Base-by-base conservation (phyloP, 177 flowering plant species). In the Tripterygium wilfordii region DNA sequence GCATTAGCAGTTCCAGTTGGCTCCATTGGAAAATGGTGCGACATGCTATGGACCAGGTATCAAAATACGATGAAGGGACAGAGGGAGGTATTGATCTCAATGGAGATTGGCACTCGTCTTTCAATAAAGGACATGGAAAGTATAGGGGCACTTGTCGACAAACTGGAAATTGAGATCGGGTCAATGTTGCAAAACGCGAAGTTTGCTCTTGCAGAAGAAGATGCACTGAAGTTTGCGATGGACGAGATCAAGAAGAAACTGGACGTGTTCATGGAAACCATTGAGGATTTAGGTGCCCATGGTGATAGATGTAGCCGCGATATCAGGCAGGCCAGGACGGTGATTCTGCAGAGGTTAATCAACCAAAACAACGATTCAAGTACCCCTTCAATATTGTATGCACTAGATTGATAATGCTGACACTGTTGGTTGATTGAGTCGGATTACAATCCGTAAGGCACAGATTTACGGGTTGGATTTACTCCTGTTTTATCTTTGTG, bases 1-100 rank as follows among this genome's bases (percentile, higher is more conserved):
- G 82, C 80, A 0, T 54, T 76, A 15, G 52, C 75, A 6, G 78
- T 75, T 48, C 80, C 88, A 1, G 30, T 79, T 18, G 82, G 85
- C 14, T 58, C 79, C 14, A 54, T 75, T 42, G 88, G 88, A 45
- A 76, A 65, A 23, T 82, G 88, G 88, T 36, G 75, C 20, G 62
- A 70, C 42, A 60, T 72, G 0, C 56, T 79, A 0, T 82, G 80
- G 82, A 70, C 52, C 13, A 49, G 63, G 18, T 79, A 67, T 33
- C 72, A 72, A 63, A 69, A 45, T 4, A 64, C 51, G 3, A 3
- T 76, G 37, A 68, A 42, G 44, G 78, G 65, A 13, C 66, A 70
- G 51, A 59, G 45, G 58, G 76, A 70, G 53, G 37, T 79, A 2
- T 40, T 79, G 2, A 41, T 38, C 45, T 45, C 72, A 12, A 63